Conservation (phyloP, 2,329 filamentous ascomycete genomes). For the Fusarium redolens region DNA sequence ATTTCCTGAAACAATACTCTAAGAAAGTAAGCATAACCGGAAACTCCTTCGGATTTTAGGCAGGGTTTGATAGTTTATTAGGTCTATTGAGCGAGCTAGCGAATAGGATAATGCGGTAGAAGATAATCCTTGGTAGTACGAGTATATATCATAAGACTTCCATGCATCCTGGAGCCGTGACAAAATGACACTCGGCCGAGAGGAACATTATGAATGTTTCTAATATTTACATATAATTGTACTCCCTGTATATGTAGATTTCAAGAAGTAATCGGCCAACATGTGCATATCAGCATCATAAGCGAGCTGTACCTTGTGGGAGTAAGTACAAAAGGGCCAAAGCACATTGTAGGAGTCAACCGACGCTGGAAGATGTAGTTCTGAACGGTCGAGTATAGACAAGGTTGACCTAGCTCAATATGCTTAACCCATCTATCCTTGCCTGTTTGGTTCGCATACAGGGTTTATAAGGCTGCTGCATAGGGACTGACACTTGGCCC, state of each 20-base stretch:
- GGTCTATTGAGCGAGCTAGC: background rate
- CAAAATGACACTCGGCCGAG: background rate
- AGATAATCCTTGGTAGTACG: background rate
- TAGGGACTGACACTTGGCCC: background rate
- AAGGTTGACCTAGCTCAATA: background rate
- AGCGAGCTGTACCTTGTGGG: background rate
- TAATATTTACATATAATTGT: rapidly evolving
- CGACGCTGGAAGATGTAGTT: background rate
- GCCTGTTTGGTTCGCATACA: background rate
- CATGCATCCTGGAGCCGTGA: background rate
- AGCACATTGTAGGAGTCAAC: background rate
- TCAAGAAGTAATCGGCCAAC: background rate
- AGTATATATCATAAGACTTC: background rate
- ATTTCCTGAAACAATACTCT: background rate
- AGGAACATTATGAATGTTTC: background rate
- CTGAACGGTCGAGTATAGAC: background rate
- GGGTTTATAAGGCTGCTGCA: background rate
- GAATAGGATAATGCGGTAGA: background rate
- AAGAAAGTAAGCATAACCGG: background rate
- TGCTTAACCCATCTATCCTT: background rate
- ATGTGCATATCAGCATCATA: background rate
- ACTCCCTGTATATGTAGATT: background rate
- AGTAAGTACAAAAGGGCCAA: background rate
- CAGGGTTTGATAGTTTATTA: background rate
- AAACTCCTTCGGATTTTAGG: background rate